phyloP scores from a whole-genome alignment of 1,284 basidiomycete genomes.

The Meripilus lineatus region DNA sequence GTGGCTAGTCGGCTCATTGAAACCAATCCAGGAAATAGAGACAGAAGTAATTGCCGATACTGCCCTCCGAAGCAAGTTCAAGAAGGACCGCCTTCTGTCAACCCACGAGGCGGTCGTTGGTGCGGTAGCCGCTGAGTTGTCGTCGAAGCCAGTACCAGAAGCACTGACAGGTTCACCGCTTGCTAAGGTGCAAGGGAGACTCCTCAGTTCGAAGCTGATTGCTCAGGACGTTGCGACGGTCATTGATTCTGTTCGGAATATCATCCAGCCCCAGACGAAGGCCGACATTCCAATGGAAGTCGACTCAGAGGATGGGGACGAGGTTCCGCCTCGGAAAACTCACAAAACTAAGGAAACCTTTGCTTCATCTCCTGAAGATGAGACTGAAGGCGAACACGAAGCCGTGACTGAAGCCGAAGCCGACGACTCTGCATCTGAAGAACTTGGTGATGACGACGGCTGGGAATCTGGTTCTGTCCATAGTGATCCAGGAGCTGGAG shows the following conservation, averaged over 20 bases:
- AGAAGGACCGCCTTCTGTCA: conserved; percentile 63
- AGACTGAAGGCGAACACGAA: conserved; percentile 20
- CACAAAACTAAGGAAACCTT: not conserved
- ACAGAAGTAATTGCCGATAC: conserved; percentile 59
- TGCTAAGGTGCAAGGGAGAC: conserved; percentile 65
- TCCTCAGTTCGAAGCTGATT: conserved; percentile 74
- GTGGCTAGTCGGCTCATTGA: not conserved
- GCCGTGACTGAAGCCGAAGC: conserved; percentile 14
- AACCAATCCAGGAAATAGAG: conserved; percentile 6
- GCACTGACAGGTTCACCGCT: conserved; percentile 38
- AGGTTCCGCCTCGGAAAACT: conserved; percentile 9
- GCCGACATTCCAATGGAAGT: conserved; percentile 20
- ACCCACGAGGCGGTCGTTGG: conserved; percentile 39
- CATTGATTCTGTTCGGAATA: conserved; percentile 44
- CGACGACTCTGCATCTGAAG: conserved; percentile 10
- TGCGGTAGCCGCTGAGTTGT: conserved; percentile 42
- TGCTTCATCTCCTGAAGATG: conserved; percentile 13
- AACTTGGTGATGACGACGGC: conserved; percentile 35
- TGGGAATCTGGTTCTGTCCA: conserved; percentile 58
- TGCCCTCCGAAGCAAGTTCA: conserved; percentile 66
- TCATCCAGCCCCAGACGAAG: conserved; percentile 36
- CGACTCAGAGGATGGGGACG: conserved; percentile 19
- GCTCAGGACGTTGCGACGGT: conserved; percentile 55
- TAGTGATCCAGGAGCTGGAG: conserved; percentile 11
- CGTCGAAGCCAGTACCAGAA: conserved; percentile 25